Conservation (phyloP, 306 rosid species). For the Trifolium pratense region DNA sequence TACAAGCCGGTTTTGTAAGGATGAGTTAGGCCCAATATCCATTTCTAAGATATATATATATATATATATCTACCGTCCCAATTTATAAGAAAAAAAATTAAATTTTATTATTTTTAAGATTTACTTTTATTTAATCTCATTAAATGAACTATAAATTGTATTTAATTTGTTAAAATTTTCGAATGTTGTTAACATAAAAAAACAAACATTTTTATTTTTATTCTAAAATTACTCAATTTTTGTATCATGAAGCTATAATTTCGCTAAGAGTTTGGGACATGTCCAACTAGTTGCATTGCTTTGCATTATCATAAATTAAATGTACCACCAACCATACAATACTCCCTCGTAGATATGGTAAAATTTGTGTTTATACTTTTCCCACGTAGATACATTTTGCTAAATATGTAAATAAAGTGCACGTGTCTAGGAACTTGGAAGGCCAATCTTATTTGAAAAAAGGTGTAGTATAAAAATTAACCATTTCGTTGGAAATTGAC, state of each 20-base stretch:
- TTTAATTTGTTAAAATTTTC: no score
- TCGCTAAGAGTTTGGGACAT: slow-evolving; percentile 17
- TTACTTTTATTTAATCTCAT: no score
- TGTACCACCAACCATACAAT: slow-evolving; percentile 13
- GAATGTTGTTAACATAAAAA: no score
- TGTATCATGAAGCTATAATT: background rate
- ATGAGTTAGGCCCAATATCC: no score
- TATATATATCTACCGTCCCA: no score
- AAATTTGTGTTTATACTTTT: slow-evolving; percentile 5
- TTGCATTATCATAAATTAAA: background rate
- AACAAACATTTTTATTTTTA: no score
- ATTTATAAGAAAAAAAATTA: no score
- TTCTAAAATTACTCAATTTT: no score
- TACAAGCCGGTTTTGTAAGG: no score
- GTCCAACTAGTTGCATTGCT: slow-evolving; percentile 27
- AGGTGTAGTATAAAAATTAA: slow-evolving; percentile 16
- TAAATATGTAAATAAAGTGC: slow-evolving; percentile 32
- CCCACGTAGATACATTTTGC: background rate
- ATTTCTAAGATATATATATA: no score
- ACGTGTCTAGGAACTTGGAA: slow-evolving; percentile 56
- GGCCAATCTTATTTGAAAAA: slow-evolving; percentile 30
- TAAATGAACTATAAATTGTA: no score
- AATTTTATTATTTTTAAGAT: no score
- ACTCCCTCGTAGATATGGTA: background rate
- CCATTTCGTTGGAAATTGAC: slow-evolving; percentile 13